These are phyloP conservation scores for Fusarium pseudocircinatum DNA, from an alignment of 2,329 filamentous ascomycete species.

Conservation along the genomic window DNA sequence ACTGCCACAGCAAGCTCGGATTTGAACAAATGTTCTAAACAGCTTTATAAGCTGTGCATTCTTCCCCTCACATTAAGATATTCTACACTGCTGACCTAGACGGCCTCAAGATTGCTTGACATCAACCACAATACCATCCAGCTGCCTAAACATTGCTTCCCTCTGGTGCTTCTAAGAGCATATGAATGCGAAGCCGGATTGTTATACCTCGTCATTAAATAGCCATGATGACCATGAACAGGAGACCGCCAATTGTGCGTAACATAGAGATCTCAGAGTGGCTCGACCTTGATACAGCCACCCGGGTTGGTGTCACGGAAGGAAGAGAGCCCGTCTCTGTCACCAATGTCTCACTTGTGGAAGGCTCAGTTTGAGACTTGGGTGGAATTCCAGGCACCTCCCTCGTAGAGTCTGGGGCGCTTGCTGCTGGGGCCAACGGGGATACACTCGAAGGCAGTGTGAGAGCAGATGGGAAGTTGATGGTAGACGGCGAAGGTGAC, in stretches of 20 bases:
- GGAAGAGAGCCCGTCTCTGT: conserved; percentile 36
- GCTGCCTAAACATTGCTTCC: not conserved
- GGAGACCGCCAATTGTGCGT: conserved; percentile 36
- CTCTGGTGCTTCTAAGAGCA: not conserved
- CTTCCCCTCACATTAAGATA: not conserved
- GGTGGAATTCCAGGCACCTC: not conserved
- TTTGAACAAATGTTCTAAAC: not conserved
- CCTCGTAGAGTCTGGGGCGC: not conserved
- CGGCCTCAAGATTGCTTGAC: conserved; percentile 19
- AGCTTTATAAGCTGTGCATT: not conserved
- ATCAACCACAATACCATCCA: conserved; percentile 11
- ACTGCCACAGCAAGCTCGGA: not conserved
- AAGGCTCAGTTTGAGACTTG: not conserved
- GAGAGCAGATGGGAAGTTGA: not conserved
- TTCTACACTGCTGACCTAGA: not conserved
- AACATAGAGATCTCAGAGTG: conserved; percentile 35
- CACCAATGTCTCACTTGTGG: conserved; percentile 13
- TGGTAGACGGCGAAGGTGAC: not conserved
- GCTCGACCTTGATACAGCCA: conserved; percentile 43
- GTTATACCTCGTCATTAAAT: not conserved
- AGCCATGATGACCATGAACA: conserved; percentile 40
- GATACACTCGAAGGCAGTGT: not conserved
- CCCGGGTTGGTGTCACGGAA: conserved; percentile 37
- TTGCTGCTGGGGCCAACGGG: not conserved
- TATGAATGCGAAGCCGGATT: not conserved